These are phyloP conservation scores for Torulaspora microellipsoides DNA, from an alignment of 805 yeast genomes.

Conservation along the genomic window DNA sequence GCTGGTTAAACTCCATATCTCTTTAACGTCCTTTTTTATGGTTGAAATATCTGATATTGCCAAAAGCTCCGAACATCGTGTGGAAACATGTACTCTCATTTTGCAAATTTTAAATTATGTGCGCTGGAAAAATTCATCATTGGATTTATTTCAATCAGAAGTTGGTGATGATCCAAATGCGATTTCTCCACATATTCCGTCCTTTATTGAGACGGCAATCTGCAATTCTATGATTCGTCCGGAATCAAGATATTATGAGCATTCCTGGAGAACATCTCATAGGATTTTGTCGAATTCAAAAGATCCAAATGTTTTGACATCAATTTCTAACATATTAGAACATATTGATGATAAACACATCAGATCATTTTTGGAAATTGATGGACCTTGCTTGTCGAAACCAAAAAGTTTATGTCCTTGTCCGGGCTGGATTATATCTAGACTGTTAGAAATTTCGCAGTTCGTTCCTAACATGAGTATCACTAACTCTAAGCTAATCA, in stretches of 20 bases:
- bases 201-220: conserved; percentile 78
- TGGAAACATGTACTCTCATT: conserved; percentile 63
- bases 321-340: conserved; percentile 26
- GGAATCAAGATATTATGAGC: conserved; percentile 65
- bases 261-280: conserved; percentile 64
- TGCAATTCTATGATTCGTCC: conserved; percentile 73
- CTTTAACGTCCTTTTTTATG: conserved; percentile 58
- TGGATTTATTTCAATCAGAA: conserved; percentile 43
- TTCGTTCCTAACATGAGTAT: conserved; percentile 75
- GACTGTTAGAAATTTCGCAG: conserved; percentile 69
- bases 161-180: conserved; percentile 15
- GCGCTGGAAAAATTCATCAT: conserved; percentile 59
- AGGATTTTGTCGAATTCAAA: conserved; percentile 16
- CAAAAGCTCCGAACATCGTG: conserved; percentile 55
- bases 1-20: conserved; percentile 60
- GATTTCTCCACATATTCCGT: conserved; percentile 59
- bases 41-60: conserved; percentile 59
- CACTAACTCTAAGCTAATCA: conserved; percentile 59
- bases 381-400: conserved; percentile 32
- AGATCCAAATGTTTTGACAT: conserved; percentile 24
- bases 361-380: conserved; percentile 33
- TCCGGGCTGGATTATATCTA: conserved; percentile 85
- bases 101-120: conserved; percentile 61
- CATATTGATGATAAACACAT: conserved; percentile 21
- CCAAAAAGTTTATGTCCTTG: conserved; percentile 63